Base-by-base conservation (phyloP, 306 rosid species). In the Prinsepia uniflora region DNA sequence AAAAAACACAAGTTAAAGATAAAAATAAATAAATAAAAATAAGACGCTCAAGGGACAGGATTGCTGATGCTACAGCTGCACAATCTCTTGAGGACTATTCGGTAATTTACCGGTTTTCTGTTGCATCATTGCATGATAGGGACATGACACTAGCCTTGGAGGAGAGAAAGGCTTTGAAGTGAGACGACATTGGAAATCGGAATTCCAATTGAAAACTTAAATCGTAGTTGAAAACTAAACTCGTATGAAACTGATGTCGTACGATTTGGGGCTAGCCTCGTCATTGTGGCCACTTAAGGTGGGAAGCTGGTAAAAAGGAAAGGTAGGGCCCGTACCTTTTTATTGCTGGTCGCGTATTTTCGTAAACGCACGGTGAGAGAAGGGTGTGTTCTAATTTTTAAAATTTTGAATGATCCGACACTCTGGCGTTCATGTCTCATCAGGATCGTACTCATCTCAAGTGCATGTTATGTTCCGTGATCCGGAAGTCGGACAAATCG, bases 161-260 rank as follows among this genome's bases (percentile, higher is more conserved):
- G 18, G 22, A 18, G 46, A 36, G n/a, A 24, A 6, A 5, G 34
- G 34, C 4, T 46, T 45, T 5, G 2, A 65, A 69, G 63, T 1
- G 2, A 65, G 46, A 76, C 72, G 81, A 63, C 72, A 20, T 14
- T 17, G 60, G 18, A n/a, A 39, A 39, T 15, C 36, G 53, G 12
- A 34, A 39, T 22, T 8, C 6, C 12, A 17, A 39, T 58, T 34
- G 24, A 40, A 62, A 8, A 3, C 7, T 4, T n/a, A n/a, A n/a
- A n/a, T n/a, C n/a, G n/a, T n/a, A 22, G 0, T 0, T 5, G 7
- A 12, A 9, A 24, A 42, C 45, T 6, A 11, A 44, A 45, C 12
- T 45, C 48, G 10, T 45, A 8, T 0, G 12, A 45, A 8, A 12
- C 44, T 76, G 81, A 42, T 53, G 88, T 65, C 79, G 79, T 81